These are phyloP conservation scores for Didymosphaeria variabile DNA, from an alignment of 2,329 filamentous ascomycete species.

Conservation along the genomic window DNA sequence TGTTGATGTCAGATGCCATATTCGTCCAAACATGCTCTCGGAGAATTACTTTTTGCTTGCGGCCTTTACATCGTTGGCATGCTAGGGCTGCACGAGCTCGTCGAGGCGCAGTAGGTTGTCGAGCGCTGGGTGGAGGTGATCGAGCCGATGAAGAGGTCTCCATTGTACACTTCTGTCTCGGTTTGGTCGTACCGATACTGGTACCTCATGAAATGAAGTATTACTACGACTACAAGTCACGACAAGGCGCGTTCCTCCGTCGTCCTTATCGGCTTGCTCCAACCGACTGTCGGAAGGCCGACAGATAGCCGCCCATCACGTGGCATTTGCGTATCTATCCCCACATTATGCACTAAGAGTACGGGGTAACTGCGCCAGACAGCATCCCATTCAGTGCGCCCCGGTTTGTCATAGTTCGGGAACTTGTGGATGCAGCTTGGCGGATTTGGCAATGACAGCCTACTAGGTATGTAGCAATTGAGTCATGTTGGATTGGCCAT, in stretches of 20 bases:
- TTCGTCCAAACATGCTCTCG: neutral
- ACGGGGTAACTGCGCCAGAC: neutral
- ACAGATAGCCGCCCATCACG: neutral
- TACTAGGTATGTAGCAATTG: neutral
- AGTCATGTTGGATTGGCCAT: neutral
- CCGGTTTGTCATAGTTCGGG: neutral
- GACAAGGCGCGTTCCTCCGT: slow-evolving; percentile 13
- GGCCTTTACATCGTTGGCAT: slow-evolving; percentile 37
- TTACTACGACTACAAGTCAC: neutral
- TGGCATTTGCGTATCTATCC: neutral
- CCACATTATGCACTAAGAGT: neutral
- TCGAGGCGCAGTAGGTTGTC: slow-evolving; percentile 19
- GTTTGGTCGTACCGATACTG: slow-evolving; percentile 1
- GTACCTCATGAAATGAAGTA: neutral
- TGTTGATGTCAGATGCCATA: slow-evolving; percentile 16
- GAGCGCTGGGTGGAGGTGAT: slow-evolving; percentile 13
- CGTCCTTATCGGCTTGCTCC: slow-evolving; percentile 5
- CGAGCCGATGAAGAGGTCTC: slow-evolving; percentile 17
- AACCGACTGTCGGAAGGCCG: neutral
- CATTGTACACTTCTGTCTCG: slow-evolving; percentile 8
- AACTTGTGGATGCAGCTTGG: neutral
- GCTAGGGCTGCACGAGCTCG: slow-evolving; percentile 35
- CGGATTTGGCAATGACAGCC: neutral
- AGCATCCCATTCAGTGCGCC: neutral
- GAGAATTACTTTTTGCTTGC: slow-evolving; percentile 36